phyloP scores from a whole-genome alignment of 805 yeast species.

The Lipomyces anomalus region DNA sequence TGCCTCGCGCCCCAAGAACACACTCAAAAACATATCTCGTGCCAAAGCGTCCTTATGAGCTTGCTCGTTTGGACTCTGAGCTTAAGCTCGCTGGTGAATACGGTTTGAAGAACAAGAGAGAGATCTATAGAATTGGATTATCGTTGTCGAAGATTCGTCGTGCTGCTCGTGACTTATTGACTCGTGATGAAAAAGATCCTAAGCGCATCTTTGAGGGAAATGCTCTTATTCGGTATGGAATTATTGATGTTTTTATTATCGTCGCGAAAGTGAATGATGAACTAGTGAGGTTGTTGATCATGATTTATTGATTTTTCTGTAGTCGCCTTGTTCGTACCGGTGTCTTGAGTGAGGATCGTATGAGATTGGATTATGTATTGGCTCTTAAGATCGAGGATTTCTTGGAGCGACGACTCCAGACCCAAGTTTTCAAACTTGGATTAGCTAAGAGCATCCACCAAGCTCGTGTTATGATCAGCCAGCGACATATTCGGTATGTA shows the following conservation, averaged over 20 bases:
- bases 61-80: conserved; percentile 99
- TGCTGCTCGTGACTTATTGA: conserved; percentile 99
- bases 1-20: conserved; percentile 86
- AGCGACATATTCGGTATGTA: conserved; percentile 85
- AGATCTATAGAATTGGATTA: conserved; percentile 98
- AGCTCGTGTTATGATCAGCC: conserved; percentile 97
- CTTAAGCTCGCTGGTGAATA: conserved; percentile 99
- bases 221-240: conserved; percentile 77
- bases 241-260: too few relatives aligned
- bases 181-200: conserved; percentile 99
- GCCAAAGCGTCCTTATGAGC: conserved; percentile 98
- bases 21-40: conserved; percentile 99
- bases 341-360: conserved; percentile 97
- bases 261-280: background rate
- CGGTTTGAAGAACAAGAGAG: conserved; percentile 99
- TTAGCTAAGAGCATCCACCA: conserved; percentile 99
- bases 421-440: conserved; percentile 99
- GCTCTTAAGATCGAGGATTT: conserved; percentile 97
- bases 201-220: conserved; percentile 99
- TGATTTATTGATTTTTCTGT: background rate
- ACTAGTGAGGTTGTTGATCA: background rate
- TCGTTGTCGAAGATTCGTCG: conserved; percentile 99
- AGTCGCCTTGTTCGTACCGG: conserved; percentile 96
- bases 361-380: conserved; percentile 99
- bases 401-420: conserved; percentile 99